phyloP scores from a whole-genome alignment of 176 grass and related monocot genomes.

The Ananas comosus region DNA sequence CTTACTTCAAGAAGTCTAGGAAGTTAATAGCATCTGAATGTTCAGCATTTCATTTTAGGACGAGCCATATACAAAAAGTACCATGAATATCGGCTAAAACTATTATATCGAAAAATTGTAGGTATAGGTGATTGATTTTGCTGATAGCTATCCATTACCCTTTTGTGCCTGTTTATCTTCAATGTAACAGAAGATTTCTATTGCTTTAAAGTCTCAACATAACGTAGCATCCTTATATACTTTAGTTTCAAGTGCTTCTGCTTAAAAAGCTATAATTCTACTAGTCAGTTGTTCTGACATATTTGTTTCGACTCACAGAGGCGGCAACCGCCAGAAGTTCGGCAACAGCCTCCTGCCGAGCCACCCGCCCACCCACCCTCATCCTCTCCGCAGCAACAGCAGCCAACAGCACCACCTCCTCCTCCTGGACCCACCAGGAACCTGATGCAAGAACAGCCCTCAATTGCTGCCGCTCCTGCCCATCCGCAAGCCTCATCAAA shows the following conservation, averaged over 20 bases:
- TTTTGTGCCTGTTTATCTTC: too few species aligned
- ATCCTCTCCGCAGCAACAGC: neutral
- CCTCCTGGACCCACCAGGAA: neutral
- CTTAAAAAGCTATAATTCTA: neutral
- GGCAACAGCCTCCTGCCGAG: neutral
- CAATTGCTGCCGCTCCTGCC: neutral
- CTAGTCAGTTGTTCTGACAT: neutral
- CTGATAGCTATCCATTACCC: too few species aligned
- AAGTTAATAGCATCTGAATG: too few species aligned
- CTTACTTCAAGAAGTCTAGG: too few species aligned
- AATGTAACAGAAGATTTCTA: too few species aligned
- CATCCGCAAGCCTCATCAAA: neutral
- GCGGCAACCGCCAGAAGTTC: neutral
- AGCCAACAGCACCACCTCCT: neutral
- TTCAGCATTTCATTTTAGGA: too few species aligned
- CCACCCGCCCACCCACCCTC: neutral
- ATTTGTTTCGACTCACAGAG: neutral
- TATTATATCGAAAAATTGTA: too few species aligned
- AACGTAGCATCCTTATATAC: neutral
- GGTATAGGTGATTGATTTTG: too few species aligned
- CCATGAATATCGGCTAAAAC: too few species aligned
- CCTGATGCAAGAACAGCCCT: conserved; percentile 4
- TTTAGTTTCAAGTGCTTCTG: too few species aligned
- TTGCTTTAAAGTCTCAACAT: too few species aligned
- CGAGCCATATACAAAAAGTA: too few species aligned